phyloP scores from a whole-genome alignment of 2,329 filamentous ascomycete species.

The Ophiognomonia clavigignenti-juglandacearum region DNA sequence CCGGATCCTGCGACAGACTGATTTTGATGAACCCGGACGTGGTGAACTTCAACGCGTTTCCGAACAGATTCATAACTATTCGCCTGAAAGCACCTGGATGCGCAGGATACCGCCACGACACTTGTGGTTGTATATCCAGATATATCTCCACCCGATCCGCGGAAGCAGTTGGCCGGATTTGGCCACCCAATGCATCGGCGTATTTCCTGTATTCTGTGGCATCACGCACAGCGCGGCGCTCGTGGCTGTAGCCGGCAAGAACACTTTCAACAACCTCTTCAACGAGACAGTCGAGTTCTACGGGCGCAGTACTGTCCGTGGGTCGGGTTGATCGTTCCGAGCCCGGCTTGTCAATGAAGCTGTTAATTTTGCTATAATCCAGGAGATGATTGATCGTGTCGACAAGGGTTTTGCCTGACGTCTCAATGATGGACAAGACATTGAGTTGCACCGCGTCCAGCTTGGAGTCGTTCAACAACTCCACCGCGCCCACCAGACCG shows the following conservation, averaged over 20 bases:
- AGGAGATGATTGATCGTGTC: constrained; percentile 50
- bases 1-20: constrained; percentile 10
- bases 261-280: constrained; percentile 45
- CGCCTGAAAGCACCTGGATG: constrained; percentile 44
- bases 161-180: neutral
- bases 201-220: neutral
- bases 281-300: constrained; percentile 34
- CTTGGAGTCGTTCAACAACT: constrained; percentile 47
- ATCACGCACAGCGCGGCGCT: constrained; percentile 17
- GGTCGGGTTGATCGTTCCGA: constrained; percentile 5
- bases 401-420: constrained; percentile 44
- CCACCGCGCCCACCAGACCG: constrained; percentile 50
- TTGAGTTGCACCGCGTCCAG: constrained; percentile 42
- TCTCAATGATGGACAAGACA: constrained; percentile 43
- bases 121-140: constrained; percentile 42
- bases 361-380: constrained; percentile 52
- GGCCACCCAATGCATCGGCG: constrained; percentile 1
- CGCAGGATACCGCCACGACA: constrained; percentile 44
- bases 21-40: constrained; percentile 22
- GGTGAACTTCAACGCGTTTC: constrained; percentile 50
- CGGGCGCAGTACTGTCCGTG: constrained; percentile 17
- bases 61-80: constrained; percentile 51
- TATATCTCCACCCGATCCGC: constrained; percentile 29
- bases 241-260: constrained; percentile 39
- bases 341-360: constrained; percentile 19